Conservation (phyloP, 2,329 filamentous ascomycete genomes). For the Fusarium humuli region DNA sequence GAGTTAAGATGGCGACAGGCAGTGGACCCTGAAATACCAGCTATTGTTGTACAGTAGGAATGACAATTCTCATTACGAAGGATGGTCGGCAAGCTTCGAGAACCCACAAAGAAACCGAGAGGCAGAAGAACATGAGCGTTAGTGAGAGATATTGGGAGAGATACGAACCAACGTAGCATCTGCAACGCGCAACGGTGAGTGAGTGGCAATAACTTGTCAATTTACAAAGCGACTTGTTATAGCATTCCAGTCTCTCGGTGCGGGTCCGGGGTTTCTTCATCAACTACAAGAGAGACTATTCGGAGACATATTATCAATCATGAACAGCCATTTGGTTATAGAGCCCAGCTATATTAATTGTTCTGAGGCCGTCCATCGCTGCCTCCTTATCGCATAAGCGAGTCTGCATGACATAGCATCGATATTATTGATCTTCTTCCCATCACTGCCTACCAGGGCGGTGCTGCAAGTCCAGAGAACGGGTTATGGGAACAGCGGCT, state of each 20-base stretch:
- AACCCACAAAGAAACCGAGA: slow-evolving; percentile 30
- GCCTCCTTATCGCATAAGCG: slow-evolving; percentile 15
- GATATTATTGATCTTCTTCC: background rate
- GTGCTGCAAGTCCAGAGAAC: slow-evolving; percentile 21
- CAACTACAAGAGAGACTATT: slow-evolving; percentile 16
- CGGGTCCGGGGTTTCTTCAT: slow-evolving; percentile 16
- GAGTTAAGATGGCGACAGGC: background rate
- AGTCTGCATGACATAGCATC: slow-evolving; percentile 13
- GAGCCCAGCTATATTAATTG: background rate
- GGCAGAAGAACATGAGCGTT: background rate
- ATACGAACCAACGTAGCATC: background rate
- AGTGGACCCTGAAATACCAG: background rate
- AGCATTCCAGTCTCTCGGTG: slow-evolving; percentile 7
- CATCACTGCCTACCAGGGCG: background rate
- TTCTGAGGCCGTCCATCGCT: slow-evolving; percentile 27
- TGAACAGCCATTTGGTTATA: background rate
- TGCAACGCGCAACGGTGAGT: slow-evolving; percentile 9
- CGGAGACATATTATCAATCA: slow-evolving; percentile 5
- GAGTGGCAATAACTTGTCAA: slow-evolving; percentile 22
- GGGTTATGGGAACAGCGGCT: slow-evolving; percentile 13
- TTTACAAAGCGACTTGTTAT: background rate
- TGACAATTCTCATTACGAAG: background rate
- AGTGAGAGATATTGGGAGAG: slow-evolving; percentile 8
- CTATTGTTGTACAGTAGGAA: background rate
- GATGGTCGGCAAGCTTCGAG: slow-evolving; percentile 5